Conservation (phyloP, 2,329 filamentous ascomycete genomes). For the Calonectria honghensis region DNA sequence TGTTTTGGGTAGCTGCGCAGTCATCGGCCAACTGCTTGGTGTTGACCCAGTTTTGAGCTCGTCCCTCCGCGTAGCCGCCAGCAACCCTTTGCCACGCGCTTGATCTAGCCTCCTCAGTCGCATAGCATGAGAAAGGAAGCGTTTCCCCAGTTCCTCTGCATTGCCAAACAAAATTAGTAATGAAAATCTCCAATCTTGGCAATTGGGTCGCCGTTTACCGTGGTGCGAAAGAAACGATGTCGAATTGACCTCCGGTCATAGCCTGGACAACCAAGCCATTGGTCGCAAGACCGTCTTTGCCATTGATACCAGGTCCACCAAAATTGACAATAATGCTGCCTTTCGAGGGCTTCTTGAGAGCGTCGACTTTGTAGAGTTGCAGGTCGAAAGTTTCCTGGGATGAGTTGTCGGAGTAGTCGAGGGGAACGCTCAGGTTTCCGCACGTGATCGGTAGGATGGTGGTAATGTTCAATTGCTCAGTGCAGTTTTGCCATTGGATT, state of each 20-base stretch:
- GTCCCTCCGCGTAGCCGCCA: slow-evolving; percentile 2
- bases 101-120: background rate
- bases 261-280: slow-evolving; percentile 12
- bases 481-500: slow-evolving; percentile 7
- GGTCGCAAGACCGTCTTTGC: slow-evolving; percentile 4
- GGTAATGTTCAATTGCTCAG: slow-evolving; percentile 1
- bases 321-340: slow-evolving; percentile 20
- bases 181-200: background rate
- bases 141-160: slow-evolving; percentile 2
- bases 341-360: slow-evolving; percentile 15
- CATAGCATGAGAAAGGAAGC: slow-evolving; percentile 13
- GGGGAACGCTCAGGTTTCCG: slow-evolving; percentile 3
- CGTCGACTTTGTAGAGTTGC: slow-evolving; percentile 14
- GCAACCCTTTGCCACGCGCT: slow-evolving; percentile 1
- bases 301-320: background rate
- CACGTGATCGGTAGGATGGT: slow-evolving; percentile 7
- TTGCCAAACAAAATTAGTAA: background rate
- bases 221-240: background rate
- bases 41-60: slow-evolving; percentile 13
- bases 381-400: slow-evolving; percentile 3
- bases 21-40: slow-evolving; percentile 4
- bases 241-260: slow-evolving; percentile 1
- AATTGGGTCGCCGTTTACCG: background rate
- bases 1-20: background rate
- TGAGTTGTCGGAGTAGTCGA: slow-evolving; percentile 2